Conservation (phyloP, 495 filamentous ascomycete genomes). For the Amniculicola lignicola region DNA sequence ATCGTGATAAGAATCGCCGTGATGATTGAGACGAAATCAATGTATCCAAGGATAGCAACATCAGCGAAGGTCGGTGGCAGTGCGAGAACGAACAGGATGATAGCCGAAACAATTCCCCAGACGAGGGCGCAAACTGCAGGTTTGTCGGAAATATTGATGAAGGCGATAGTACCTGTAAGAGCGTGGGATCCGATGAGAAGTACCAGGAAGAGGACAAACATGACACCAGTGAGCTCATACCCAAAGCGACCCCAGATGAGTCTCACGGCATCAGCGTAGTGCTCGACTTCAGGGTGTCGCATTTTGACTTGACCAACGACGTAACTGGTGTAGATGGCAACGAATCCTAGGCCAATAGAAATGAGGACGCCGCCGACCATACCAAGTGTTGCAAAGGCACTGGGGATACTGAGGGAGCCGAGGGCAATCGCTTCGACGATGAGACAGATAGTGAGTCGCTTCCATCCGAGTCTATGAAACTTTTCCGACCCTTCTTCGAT, state of each 20-base stretch:
- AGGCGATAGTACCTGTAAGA: constrained; percentile 36
- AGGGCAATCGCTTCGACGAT: constrained; percentile 43
- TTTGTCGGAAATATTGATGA: constrained; percentile 31
- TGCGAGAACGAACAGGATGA: constrained; percentile 31
- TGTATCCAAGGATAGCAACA: constrained; percentile 41
- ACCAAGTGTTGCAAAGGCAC: constrained; percentile 35
- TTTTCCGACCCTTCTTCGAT: not conserved
- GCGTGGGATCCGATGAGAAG: constrained; percentile 32
- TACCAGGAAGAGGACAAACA: constrained; percentile 31
- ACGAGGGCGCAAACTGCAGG: constrained; percentile 28
- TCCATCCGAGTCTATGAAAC: constrained; percentile 20
- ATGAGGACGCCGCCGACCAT: constrained; percentile 50
- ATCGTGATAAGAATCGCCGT: constrained; percentile 66
- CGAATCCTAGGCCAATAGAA: constrained; percentile 57
- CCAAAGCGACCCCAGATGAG: constrained; percentile 53
- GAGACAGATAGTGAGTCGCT: constrained; percentile 37
- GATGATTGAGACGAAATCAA: constrained; percentile 64
- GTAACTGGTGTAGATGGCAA: constrained; percentile 75
- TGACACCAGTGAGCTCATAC: constrained; percentile 30
- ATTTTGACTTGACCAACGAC: constrained; percentile 76
- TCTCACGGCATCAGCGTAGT: constrained; percentile 68
- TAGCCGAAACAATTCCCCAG: constrained; percentile 33
- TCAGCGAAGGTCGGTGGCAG: constrained; percentile 47
- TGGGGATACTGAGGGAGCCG: constrained; percentile 38
- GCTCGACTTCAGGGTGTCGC: constrained; percentile 63